phyloP scores from a whole-genome alignment of 208 protist genomes.

The Acanthamoeba lenticulata region DNA sequence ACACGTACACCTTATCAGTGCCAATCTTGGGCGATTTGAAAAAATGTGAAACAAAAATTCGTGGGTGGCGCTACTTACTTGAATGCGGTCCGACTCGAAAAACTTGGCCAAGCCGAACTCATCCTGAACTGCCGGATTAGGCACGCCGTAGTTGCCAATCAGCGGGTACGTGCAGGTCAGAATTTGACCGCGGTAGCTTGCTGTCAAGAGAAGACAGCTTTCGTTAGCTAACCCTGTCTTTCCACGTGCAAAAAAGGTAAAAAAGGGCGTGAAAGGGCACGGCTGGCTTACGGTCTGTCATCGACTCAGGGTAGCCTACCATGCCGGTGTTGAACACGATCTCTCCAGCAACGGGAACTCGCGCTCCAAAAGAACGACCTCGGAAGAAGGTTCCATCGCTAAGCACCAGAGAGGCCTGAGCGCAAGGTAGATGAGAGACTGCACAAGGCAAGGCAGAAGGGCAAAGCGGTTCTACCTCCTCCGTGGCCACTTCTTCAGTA shows the following conservation, averaged over 20 bases:
- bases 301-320: conserved; percentile 90
- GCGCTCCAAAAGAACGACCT: conserved; percentile 96
- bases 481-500: background rate
- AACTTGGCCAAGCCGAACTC: conserved; percentile 93
- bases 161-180: conserved; percentile 97
- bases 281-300: conserved; percentile 92
- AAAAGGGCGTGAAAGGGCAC: conserved; percentile 60
- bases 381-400: conserved; percentile 93
- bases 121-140: conserved; percentile 76
- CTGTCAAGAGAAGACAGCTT: conserved; percentile 79
- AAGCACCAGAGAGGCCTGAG: conserved; percentile 89
- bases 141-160: conserved; percentile 98
- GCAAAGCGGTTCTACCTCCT: background rate
- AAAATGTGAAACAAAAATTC: too few species aligned
- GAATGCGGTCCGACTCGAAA: conserved; percentile 90
- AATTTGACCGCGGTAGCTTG: conserved; percentile 98
- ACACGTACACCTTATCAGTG: conserved; percentile 88
- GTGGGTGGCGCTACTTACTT: background rate
- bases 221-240: too few species aligned
- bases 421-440: background rate
- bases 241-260: background rate
- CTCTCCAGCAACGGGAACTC: conserved; percentile 86
- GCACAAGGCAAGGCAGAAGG: too few species aligned
- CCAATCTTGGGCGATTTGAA: too few species aligned
- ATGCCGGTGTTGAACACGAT: conserved; percentile 91